phyloP scores from a whole-genome alignment of 1,284 basidiomycete species.

The Sutorius eximius region DNA sequence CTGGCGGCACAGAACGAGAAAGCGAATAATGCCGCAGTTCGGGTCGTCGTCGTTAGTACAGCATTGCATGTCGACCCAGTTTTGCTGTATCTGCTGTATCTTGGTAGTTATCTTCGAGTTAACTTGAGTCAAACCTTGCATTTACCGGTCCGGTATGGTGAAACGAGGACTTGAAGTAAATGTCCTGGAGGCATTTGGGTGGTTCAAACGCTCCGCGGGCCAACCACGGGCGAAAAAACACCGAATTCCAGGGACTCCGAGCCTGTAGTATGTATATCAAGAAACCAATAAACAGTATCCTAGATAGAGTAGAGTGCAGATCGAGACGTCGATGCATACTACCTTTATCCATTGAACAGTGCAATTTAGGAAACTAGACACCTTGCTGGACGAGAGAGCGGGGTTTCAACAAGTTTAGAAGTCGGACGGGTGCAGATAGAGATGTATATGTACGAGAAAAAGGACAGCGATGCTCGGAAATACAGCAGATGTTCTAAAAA shows the following conservation, averaged over 20 bases:
- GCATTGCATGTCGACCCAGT: neutral
- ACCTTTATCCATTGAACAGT: no score
- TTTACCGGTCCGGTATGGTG: neutral
- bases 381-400: no score
- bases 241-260: no score
- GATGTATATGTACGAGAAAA: no score
- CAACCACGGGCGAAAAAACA: neutral
- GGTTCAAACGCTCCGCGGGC: neutral
- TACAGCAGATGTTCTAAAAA: no score
- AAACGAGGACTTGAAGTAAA: neutral
- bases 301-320: neutral
- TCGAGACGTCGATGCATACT: neutral
- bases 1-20: neutral
- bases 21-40: neutral
- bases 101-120: neutral
- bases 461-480: no score
- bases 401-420: no score
- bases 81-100: neutral
- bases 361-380: no score
- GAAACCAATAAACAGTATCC: no score
- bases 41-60: neutral
- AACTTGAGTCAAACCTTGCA: neutral
- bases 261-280: neutral
- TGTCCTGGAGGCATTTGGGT: neutral
- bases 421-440: no score